Conservation (phyloP, 768 basidiomycete species). For the Xerocomus spinulosus region DNA sequence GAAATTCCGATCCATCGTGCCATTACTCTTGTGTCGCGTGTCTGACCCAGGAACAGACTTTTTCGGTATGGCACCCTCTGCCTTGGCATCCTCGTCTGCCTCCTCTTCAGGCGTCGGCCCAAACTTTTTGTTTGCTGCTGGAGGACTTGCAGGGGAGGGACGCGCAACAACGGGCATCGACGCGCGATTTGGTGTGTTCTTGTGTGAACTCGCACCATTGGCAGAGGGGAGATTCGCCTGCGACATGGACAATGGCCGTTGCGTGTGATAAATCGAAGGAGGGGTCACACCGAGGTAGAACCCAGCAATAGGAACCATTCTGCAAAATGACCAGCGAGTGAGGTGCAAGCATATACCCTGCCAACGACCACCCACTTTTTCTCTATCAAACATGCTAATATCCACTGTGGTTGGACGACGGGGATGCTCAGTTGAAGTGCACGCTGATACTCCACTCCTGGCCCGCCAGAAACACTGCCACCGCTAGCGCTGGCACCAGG, state of each 20-base stretch:
- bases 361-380: slow-evolving; percentile 55
- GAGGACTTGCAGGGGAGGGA: slow-evolving; percentile 37
- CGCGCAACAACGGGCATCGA: slow-evolving; percentile 64
- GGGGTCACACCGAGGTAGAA: slow-evolving; percentile 78
- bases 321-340: slow-evolving; percentile 25
- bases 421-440: slow-evolving; percentile 92
- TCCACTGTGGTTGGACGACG: slow-evolving; percentile 92
- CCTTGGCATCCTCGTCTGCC: slow-evolving; percentile 32
- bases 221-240: slow-evolving; percentile 51
- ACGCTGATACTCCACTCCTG: slow-evolving; percentile 90
- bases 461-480: slow-evolving; percentile 47
- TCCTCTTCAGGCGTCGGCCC: slow-evolving; percentile 53
- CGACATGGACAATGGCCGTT: slow-evolving; percentile 74
- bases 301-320: slow-evolving; percentile 82
- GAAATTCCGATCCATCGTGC: slow-evolving; percentile 77
- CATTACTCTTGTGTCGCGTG: slow-evolving; percentile 45
- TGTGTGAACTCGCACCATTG: slow-evolving; percentile 28
- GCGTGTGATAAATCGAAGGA: slow-evolving; percentile 33
- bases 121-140: slow-evolving; percentile 34
- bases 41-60: slow-evolving; percentile 11
- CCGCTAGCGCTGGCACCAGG: slow-evolving; percentile 53
- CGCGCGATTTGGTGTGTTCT: slow-evolving; percentile 47
- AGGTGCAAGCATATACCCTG: background rate
- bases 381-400: slow-evolving; percentile 82
- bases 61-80: slow-evolving; percentile 25